These are phyloP conservation scores for Yamadazyma insecticola DNA, from an alignment of 805 yeast genomes.

Conservation along the genomic window DNA sequence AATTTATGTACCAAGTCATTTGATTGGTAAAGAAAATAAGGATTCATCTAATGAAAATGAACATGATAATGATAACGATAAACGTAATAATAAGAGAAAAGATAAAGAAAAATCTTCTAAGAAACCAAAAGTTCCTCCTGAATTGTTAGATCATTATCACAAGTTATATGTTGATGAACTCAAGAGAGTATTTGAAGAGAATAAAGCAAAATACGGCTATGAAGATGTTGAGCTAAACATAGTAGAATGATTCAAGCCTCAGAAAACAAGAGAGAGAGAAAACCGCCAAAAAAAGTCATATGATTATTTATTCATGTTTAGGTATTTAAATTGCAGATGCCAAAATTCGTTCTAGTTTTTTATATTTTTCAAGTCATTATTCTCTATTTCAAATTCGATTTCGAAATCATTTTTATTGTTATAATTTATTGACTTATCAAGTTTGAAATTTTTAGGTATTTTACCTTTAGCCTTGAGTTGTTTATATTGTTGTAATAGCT, in stretches of 20 bases:
- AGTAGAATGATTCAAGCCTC: constrained; percentile 27
- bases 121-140: constrained; percentile 30
- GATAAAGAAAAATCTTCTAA: neutral
- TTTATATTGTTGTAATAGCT: constrained; percentile 28
- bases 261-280: neutral
- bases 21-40: constrained; percentile 25
- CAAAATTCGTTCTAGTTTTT: too few species aligned
- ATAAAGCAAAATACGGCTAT: constrained; percentile 53
- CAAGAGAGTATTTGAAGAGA: constrained; percentile 56
- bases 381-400: constrained; percentile 10
- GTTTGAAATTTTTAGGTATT: constrained; percentile 17
- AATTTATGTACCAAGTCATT: constrained; percentile 47
- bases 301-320: neutral
- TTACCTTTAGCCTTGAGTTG: constrained; percentile 23
- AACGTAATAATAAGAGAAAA: constrained; percentile 3
- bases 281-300: constrained; percentile 1
- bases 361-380: constrained; percentile 2
- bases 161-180: constrained; percentile 61
- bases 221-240: constrained; percentile 46
- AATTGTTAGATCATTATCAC: constrained; percentile 65
- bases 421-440: too few species aligned
- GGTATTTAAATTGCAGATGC: neutral
- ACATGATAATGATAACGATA: constrained; percentile 1
- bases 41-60: too few species aligned
- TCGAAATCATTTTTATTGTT: constrained; percentile 5